Evolutionary conservation across 1,284 basidiomycete species (phyloP).

Genomic region (Ceraceosorus guamensis): DNA sequence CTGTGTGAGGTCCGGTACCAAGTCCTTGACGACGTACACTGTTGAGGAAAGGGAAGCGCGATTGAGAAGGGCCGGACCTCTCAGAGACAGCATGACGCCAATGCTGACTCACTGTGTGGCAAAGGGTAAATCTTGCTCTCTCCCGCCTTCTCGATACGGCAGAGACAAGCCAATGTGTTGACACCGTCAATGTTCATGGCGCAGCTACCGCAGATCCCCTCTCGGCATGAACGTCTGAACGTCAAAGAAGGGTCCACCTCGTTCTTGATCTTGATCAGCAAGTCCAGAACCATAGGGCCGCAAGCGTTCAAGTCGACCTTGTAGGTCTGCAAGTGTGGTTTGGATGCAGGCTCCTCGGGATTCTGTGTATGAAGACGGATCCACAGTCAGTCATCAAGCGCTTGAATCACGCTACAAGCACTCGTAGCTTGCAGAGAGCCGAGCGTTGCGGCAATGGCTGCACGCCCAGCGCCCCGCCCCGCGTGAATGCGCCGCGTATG

Average conservation of each 20-base stretch:
- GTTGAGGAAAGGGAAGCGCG: conserved; percentile 9
- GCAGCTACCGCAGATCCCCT: conserved; percentile 96
- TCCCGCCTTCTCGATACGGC: conserved; percentile 74
- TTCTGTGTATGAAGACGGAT: conserved; percentile 55
- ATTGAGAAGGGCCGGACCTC: not conserved
- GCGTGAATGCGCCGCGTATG: too few species aligned
- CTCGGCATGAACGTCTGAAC: conserved; percentile 90
- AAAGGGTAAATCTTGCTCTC: conserved; percentile 91
- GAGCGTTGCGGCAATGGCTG: not conserved
- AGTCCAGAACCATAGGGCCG: conserved; percentile 90
- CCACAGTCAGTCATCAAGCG: not conserved
- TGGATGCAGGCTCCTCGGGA: conserved; percentile 86
- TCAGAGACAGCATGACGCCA: not conserved
- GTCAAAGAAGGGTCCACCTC: conserved; percentile 92
- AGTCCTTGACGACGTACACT: conserved; percentile 99
- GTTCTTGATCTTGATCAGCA: conserved; percentile 97
- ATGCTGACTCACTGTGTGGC: conserved; percentile 65
- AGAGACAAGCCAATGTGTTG: conserved; percentile 95
- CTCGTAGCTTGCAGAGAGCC: not conserved
- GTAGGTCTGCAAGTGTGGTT: conserved; percentile 86
- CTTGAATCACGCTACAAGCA: not conserved
- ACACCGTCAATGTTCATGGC: conserved; percentile 96
- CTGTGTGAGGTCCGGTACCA: conserved; percentile 75
- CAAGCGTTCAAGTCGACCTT: conserved; percentile 86
- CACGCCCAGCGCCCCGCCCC: too few species aligned